Evolutionary conservation across 2,329 filamentous ascomycete genomes (phyloP), one percentile per base, ranked within the genome.

Genomic region (Cryoendolithus antarcticus): DNA sequence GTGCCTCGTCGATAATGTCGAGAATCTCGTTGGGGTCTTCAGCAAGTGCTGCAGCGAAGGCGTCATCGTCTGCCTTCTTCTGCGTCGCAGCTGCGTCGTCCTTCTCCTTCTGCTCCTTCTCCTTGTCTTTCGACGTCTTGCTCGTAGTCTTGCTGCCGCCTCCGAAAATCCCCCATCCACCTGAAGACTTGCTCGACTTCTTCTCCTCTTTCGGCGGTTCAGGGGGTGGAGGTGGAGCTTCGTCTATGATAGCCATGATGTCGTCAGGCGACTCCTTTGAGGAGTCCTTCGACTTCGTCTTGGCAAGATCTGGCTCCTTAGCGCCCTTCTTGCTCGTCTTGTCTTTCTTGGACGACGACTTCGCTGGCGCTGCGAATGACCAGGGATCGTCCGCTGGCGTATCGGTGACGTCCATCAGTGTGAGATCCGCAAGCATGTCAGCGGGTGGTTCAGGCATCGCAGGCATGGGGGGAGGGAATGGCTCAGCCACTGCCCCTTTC

Each of bases 301-400:
- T 54, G n/a, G 53, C 44, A 1, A 62, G 37, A 19, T 19, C 15
- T 19, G 15, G 15, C 15, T 19, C 15, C 51, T 39, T 53, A 43
- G 34, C 39, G 45, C 38, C 56, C 53, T 47, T 59, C 41, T 56
- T 56, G 42, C 48, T 45, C 13, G 70, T 66, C 49, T 69, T 69
- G 48, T 68, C 66, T 12, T 66, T 62, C 48, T 72, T 70, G 44
- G 67, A 71, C 47, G 69, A 67, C 67, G 71, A 19, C 15, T 19
- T 58, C 2, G 43, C 44, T 4, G 48, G 31, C 4, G 51, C 42
- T 9, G 45, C 44, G 24, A 53, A 52, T 27, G 44, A 45, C 53
- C 53, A 56, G 19, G 43, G 43, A 44, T 56, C 53, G 10, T 53
- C 52, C 8, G 45, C 48, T 10, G 48, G 39, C 2, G 47, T 39